Evolutionary conservation across 179 eudicot genomes (phyloP).

Genomic region (Spinacia oleracea): DNA sequence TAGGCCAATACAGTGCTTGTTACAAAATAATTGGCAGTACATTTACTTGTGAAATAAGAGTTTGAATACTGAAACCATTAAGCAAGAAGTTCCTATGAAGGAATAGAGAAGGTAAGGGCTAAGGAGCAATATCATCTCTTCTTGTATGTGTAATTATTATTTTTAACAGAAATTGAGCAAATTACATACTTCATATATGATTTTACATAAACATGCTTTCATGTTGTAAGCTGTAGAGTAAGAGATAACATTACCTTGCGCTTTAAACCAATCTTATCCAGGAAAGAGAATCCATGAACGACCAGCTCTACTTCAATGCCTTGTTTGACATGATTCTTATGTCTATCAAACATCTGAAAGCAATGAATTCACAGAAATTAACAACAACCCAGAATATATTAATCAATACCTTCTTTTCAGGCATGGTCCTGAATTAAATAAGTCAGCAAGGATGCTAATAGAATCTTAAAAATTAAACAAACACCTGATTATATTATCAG

Average conservation of each 20-base stretch:
- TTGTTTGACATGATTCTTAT: constrained; percentile 61
- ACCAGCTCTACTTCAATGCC: constrained; percentile 38
- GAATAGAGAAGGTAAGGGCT: not conserved
- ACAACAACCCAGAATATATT: not conserved
- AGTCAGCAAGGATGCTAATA: not conserved
- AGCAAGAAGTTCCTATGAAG: not conserved
- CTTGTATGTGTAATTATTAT: not conserved
- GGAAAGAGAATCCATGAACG: constrained; percentile 45
- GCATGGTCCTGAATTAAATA: not conserved
- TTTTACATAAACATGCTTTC: not conserved
- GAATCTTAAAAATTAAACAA: not conserved
- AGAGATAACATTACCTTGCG: constrained; percentile 30
- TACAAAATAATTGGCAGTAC: not conserved
- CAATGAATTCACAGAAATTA: constrained; percentile 8
- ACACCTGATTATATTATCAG: not conserved
- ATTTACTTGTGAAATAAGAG: not conserved
- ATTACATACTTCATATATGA: not conserved
- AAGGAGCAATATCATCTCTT: not conserved
- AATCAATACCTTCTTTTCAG: not conserved
- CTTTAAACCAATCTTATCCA: constrained; percentile 30
- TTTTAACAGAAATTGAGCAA: not conserved
- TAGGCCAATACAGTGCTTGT: not conserved
- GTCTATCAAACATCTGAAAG: constrained; percentile 58
- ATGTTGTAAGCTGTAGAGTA: not conserved
- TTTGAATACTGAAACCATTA: not conserved